These are phyloP conservation scores for Quercus variabilis DNA, from an alignment of 306 rosid species.

Conservation along the genomic window DNA sequence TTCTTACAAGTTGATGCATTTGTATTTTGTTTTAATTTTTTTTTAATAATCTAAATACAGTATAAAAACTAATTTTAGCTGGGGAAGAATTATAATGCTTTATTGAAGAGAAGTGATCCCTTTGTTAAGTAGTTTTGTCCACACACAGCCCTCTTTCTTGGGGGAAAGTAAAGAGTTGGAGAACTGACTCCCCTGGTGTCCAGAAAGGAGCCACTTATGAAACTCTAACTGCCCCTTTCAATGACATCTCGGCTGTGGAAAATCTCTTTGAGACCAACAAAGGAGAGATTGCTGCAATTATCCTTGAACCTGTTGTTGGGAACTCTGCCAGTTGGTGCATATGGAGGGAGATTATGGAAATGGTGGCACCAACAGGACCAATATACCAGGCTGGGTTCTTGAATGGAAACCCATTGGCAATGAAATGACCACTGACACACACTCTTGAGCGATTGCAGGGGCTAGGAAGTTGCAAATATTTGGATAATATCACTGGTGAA, in stretches of 20 bases:
- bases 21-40: no score
- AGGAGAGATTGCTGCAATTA: constrained; percentile 71
- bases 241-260: constrained; percentile 72
- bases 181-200: constrained; percentile 85
- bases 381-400: constrained; percentile 97
- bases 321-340: constrained; percentile 94
- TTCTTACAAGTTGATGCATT: no score
- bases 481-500: constrained; percentile 71
- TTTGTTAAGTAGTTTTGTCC: not conserved
- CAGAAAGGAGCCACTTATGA: constrained; percentile 77
- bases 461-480: constrained; percentile 72
- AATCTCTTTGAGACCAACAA: constrained; percentile 55
- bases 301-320: constrained; percentile 95
- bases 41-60: no score
- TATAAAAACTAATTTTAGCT: not conserved
- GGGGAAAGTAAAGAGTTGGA: not conserved
- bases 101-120: not conserved
- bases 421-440: constrained; percentile 98
- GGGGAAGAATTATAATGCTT: not conserved
- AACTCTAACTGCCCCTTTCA: constrained; percentile 73
- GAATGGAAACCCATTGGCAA: constrained; percentile 95
- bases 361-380: constrained; percentile 97
- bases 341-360: constrained; percentile 92
- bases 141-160: not conserved
- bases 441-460: constrained; percentile 77